Percentiles rank a stretch among this genome's conserved stretches.
phyloP scores from a whole-genome alignment of 2,329 filamentous ascomycete genomes.

The Fusarium nygamai region DNA sequence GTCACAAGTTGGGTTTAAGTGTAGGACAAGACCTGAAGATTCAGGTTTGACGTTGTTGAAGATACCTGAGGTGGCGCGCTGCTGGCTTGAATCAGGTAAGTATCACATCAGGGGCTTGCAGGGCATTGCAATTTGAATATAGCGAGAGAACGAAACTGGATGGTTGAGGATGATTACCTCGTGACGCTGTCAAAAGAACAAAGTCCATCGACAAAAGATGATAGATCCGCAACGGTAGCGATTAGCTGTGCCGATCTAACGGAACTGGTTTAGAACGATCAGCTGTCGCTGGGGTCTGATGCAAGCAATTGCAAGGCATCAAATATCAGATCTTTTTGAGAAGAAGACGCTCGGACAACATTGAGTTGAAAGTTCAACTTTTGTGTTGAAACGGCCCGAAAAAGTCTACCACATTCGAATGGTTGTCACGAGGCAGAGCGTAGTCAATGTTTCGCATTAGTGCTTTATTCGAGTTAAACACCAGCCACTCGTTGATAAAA shows the following conservation, averaged over 20 bases:
- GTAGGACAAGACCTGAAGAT: background rate
- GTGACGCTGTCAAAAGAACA: slow-evolving; percentile 2
- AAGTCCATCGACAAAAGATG: background rate
- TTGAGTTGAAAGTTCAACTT: background rate
- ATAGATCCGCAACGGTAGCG: background rate
- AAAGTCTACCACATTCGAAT: background rate
- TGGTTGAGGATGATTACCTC: background rate
- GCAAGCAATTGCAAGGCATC: slow-evolving; percentile 29
- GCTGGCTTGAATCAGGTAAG: background rate
- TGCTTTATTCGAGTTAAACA: background rate
- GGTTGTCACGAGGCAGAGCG: background rate
- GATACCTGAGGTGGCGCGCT: background rate
- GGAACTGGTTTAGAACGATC: slow-evolving; percentile 20
- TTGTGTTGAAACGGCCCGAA: slow-evolving; percentile 7
- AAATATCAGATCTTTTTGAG: slow-evolving; percentile 6
- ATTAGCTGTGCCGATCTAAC: slow-evolving; percentile 32
- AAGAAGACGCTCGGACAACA: background rate
- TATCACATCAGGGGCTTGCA: background rate
- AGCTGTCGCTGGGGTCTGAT: slow-evolving; percentile 23
- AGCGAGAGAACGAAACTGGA: background rate
- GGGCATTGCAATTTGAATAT: background rate
- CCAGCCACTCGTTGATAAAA: slow-evolving; percentile 21
- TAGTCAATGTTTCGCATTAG: background rate
- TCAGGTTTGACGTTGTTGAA: slow-evolving; percentile 4
- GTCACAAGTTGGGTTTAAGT: slow-evolving; percentile 15